Evolutionary conservation across 176 grass and related monocot genomes (phyloP).

Genomic region (Oryza meyeriana): DNA sequence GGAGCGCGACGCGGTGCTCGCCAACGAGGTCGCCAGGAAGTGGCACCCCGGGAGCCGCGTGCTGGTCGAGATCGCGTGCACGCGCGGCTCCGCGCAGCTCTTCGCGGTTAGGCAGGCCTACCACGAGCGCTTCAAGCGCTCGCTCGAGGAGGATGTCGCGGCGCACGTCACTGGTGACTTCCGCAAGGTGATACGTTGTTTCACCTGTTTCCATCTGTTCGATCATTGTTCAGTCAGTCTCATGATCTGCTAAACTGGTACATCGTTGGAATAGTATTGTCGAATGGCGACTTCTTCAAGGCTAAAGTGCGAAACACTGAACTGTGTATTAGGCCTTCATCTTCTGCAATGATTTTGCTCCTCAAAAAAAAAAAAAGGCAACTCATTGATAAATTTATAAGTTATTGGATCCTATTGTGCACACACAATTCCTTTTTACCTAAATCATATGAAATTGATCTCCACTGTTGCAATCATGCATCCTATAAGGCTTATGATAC

Average conservation of each 20-base stretch:
- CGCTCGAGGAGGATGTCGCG: slow-evolving; percentile 91
- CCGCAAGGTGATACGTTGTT: slow-evolving; percentile 55
- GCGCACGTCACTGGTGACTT: slow-evolving; percentile 72
- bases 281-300: not conserved
- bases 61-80: slow-evolving; percentile 83
- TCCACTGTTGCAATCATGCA: not conserved
- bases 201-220: not conserved
- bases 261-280: not conserved
- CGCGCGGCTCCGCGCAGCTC: slow-evolving; percentile 53
- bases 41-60: slow-evolving; percentile 70
- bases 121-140: slow-evolving; percentile 77
- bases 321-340: not conserved
- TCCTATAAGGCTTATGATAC: not conserved
- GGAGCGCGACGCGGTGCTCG: slow-evolving; percentile 85
- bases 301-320: not conserved
- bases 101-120: slow-evolving; percentile 66
- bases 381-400: not conserved
- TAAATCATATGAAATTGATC: not conserved
- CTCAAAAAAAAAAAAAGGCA: not conserved
- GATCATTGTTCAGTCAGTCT: not conserved
- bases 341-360: not conserved
- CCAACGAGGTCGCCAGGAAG: slow-evolving; percentile 70
- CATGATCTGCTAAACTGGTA: not conserved
- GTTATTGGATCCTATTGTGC: not conserved
- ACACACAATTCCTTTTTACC: not conserved